Evolutionary conservation across 805 yeast species (phyloP), one percentile per base, ranked within the genome.

Genomic region (Saturnispora hagleri): DNA sequence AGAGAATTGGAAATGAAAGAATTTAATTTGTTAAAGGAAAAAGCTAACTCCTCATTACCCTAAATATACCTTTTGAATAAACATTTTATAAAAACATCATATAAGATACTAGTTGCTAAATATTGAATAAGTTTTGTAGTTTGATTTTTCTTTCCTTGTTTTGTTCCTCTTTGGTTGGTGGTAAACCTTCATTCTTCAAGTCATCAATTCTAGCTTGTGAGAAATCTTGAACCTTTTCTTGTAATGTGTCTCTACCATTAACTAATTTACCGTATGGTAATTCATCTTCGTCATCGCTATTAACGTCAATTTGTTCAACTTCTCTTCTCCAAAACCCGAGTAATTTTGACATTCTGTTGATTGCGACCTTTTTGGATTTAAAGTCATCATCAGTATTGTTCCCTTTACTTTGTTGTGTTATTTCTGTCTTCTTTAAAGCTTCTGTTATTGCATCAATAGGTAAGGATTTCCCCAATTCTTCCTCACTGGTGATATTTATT

Each of bases 281-380:
- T 24, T 72, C 73, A n/a, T 93, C 91, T 46, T 89, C 82, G 55
- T 84, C 76, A 56, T 80, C 73, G 17, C 89, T 82, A 55, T 84
- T 76, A 56, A 80, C 73, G 17, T 84, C 82, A 47, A 91, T 93
- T 58, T 81, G 81, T 66, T 88, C 97, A 46, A 90, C 77, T 62
- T 91, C 96, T 64, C 88, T 89, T 58, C 97, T 77, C 60, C 91
- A 73, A 7, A 90, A 84, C 56, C 82, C 84, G 69, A 86, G 90
- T 95, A 91, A 88, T 52, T 97, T 78, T 24, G 96, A 84, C 58
- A 91, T 88, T 58, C 96, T 80, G 10, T 35, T 44, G 27, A 43
- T 43, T 10, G 43, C 52, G 15, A 43, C 17, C 8, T 47, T n/a
- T 34, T 47, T 43, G 6, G 46, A 24, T 33, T 43, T 27, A 13